Evolutionary conservation across 2,329 filamentous ascomycete species (phyloP), one percentile per base, ranked within the genome.

Genomic region (Nemania serpens): DNA sequence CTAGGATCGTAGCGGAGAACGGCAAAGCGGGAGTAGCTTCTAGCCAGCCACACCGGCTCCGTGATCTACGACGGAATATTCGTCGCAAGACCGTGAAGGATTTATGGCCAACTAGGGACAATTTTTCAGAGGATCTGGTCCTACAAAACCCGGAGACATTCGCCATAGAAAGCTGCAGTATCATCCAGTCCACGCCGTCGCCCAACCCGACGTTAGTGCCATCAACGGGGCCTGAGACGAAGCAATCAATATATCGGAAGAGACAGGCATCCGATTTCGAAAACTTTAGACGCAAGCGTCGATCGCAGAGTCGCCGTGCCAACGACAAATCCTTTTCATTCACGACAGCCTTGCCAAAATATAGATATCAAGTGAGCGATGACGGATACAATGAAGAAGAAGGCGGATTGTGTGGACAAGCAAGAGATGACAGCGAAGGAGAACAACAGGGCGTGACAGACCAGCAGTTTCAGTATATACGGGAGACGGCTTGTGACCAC

Each of bases 71-170:
- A 50, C 41, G 46, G 13, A 62, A 60, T 18, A 42, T n/a, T 33
- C 57, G 51, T 1, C 62, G 59, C 34, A 53, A 58, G 12, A 47
- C 7, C 2, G 45, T 42, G 11, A 68, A 66, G 33, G 71, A 73
- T 2, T 18, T 66, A 6, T 74, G 72, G 72, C 72, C 72, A 17
- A 74, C 69, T 1, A 61, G 56, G 13, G 58, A 70, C 6, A 68
- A 73, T 57, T 74, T 74, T 29, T 29, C 58, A 3, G 69, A 74
- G 12, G 53, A 57, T 20, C 50, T 63, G 2, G 50, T 58, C n/a
- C 36, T 47, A 20, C 42, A 25, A 54, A 60, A 42, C 17, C 39
- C 41, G 18, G 65, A 46, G 3, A 49, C 50, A 1, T 47, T 36
- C 1, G 36, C 53, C 3, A 54, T 34, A 10, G 41, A 59, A 36